These are phyloP conservation scores for Nectriaceae sp. DNA, from an alignment of 2,329 filamentous ascomycete genomes.

Conservation along the genomic window DNA sequence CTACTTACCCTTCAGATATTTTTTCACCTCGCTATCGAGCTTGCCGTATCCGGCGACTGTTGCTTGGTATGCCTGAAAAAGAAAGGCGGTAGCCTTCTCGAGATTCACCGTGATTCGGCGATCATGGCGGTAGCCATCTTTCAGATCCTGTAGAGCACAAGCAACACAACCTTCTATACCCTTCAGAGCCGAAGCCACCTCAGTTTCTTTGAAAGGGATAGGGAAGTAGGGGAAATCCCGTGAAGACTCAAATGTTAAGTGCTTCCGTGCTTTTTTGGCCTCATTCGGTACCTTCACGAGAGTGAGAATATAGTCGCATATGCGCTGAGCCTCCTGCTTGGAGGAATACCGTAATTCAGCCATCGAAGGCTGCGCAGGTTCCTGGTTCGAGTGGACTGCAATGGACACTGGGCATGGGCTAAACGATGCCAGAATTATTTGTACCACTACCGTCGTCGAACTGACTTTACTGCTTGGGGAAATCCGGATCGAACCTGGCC, in stretches of 20 bases:
- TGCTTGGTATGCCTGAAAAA: constrained; percentile 38
- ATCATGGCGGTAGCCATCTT: constrained; percentile 10
- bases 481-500: no score
- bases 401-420: no score
- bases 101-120: constrained; percentile 34
- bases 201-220: constrained; percentile 50
- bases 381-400: no score
- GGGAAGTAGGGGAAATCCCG: constrained; percentile 46
- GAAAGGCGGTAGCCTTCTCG: constrained; percentile 46
- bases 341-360: no score
- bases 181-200: constrained; percentile 45
- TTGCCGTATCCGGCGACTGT: constrained; percentile 41
- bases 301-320: no score
- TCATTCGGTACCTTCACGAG: no score
- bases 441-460: no score
- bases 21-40: constrained; percentile 36
- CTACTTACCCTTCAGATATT: constrained; percentile 31
- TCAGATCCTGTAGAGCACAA: constrained; percentile 31
- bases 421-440: no score
- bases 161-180: constrained; percentile 42
- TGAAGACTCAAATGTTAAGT: constrained; percentile 28
- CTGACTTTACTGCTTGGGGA: no score
- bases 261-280: no score
- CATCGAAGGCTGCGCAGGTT: no score
- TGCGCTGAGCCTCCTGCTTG: no score